phyloP scores from a whole-genome alignment of 805 yeast species.

The Metschnikowia peoriensis region DNA sequence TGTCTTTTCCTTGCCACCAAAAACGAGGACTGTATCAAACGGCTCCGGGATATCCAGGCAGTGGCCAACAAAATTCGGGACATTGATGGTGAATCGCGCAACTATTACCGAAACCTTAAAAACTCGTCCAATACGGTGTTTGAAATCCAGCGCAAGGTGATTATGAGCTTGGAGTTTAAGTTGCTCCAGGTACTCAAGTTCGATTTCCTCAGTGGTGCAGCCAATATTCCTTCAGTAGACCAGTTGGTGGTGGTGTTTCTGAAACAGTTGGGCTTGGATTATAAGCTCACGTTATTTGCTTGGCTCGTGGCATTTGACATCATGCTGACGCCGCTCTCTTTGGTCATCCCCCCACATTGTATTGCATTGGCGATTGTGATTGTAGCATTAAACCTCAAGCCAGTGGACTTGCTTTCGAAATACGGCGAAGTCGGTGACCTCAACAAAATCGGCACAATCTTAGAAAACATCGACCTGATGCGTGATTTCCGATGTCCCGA shows the following conservation, averaged over 20 bases:
- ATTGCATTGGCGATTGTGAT: conserved; percentile 68
- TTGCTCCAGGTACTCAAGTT: conserved; percentile 75
- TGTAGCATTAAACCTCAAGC: conserved; percentile 53
- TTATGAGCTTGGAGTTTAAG: conserved; percentile 64
- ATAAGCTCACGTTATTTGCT: conserved; percentile 51
- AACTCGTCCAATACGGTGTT: conserved; percentile 21
- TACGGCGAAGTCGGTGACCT: conserved; percentile 19
- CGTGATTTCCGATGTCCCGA: conserved; percentile 43
- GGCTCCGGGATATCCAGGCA: conserved; percentile 58
- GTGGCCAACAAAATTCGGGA: conserved; percentile 45
- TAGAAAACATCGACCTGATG: conserved; percentile 34
- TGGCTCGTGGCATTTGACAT: conserved; percentile 81
- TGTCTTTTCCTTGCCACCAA: conserved; percentile 71
- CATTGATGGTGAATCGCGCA: conserved; percentile 35
- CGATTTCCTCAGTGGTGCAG: conserved; percentile 68
- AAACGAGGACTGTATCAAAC: conserved; percentile 81
- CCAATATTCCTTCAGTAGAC: conserved; percentile 47
- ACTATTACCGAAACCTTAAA: conserved; percentile 9
- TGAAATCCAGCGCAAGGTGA: conserved; percentile 55
- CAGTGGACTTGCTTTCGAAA: conserved; percentile 26
- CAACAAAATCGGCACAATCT: conserved; percentile 21
- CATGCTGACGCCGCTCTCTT: conserved; percentile 62
- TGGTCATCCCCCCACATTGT: conserved; percentile 73
- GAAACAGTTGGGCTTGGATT: conserved; percentile 46
- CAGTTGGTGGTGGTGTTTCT: conserved; percentile 61